A percentile compares a stretch with the other conserved stretches of the same genome.
These are phyloP conservation scores for Entrophospora sp. DNA, from an alignment of 192 early-diverging fungal species.

Conservation along the genomic window DNA sequence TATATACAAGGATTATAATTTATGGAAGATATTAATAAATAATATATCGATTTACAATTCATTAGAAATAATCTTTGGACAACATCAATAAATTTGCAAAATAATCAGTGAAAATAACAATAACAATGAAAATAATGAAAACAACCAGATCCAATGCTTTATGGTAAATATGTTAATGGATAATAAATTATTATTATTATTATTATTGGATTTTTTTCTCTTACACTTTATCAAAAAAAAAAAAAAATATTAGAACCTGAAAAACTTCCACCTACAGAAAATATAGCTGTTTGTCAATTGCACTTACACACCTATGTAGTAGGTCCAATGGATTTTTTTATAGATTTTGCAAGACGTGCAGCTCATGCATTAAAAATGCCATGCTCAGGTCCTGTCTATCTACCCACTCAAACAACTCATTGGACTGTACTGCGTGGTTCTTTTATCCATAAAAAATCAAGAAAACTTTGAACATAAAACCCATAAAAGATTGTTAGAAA, in stretches of 20 bases:
- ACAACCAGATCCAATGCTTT: no score
- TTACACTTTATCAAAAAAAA: no score
- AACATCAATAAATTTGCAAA: no score
- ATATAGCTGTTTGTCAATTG: constrained; percentile 64
- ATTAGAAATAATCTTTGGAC: no score
- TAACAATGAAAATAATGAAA: no score
- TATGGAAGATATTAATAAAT: no score
- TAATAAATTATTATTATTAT: no score
- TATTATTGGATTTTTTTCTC: no score
- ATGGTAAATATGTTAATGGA: no score
- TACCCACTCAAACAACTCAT: constrained; percentile 62
- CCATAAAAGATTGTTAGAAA: constrained; percentile 69
- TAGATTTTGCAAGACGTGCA: constrained; percentile 74
- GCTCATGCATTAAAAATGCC: constrained; percentile 69
- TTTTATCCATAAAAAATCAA: constrained; percentile 94
- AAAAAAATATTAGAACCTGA: constrained; percentile 35
- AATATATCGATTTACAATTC: no score
- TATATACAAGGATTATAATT: no score
- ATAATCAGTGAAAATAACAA: no score
- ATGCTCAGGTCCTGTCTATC: constrained; percentile 55
- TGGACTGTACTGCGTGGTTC: constrained; percentile 90
- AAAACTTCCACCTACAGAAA: constrained; percentile 49
- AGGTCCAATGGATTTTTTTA: constrained; percentile 79
- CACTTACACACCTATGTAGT: constrained; percentile 72
- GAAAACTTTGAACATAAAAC: constrained; percentile 94